Evolutionary conservation across 106 monocot species (phyloP).

Genomic region (Allium cepa): DNA sequence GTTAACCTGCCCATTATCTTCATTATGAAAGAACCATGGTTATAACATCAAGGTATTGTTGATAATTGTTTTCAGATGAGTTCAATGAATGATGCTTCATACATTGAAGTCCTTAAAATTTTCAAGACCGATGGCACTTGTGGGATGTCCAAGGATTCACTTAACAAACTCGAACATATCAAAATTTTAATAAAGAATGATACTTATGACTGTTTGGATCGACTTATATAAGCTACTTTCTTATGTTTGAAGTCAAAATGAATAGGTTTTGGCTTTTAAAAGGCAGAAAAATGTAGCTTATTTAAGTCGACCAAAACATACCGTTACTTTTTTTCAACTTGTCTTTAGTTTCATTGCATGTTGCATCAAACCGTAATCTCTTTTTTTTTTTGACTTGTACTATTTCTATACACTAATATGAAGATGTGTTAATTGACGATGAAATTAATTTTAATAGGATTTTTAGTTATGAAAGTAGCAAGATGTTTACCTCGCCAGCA

Average conservation of each 20-base stretch:
- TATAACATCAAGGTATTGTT: neutral
- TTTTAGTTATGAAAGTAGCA: slow-evolving; percentile 43
- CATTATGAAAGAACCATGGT: neutral
- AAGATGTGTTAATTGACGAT: slow-evolving; percentile 2
- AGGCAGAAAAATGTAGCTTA: too few relatives aligned
- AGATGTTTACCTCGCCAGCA: slow-evolving; percentile 53
- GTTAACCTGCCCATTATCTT: too few relatives aligned
- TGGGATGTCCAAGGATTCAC: slow-evolving; percentile 49
- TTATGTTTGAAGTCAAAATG: too few relatives aligned
- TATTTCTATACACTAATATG: neutral
- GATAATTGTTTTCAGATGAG: slow-evolving; percentile 47
- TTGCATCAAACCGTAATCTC: too few relatives aligned
- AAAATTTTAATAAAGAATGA: slow-evolving; percentile 30
- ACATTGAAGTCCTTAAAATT: slow-evolving; percentile 40
- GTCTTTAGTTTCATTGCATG: slow-evolving; percentile 32
- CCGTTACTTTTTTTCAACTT: slow-evolving; percentile 16
- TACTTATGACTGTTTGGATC: slow-evolving; percentile 33
- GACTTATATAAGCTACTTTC: too few relatives aligned
- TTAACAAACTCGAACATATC: slow-evolving; percentile 46
- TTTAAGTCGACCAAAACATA: too few relatives aligned
- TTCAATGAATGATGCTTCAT: slow-evolving; percentile 27
- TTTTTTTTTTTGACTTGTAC: neutral
- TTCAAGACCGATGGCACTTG: slow-evolving; percentile 48
- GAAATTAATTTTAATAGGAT: slow-evolving; percentile 30
- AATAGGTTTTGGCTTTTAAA: too few relatives aligned